Evolutionary conservation across 371 early-diverging fungal genomes (phyloP).

Genomic region (Mucor lusitanicus): DNA sequence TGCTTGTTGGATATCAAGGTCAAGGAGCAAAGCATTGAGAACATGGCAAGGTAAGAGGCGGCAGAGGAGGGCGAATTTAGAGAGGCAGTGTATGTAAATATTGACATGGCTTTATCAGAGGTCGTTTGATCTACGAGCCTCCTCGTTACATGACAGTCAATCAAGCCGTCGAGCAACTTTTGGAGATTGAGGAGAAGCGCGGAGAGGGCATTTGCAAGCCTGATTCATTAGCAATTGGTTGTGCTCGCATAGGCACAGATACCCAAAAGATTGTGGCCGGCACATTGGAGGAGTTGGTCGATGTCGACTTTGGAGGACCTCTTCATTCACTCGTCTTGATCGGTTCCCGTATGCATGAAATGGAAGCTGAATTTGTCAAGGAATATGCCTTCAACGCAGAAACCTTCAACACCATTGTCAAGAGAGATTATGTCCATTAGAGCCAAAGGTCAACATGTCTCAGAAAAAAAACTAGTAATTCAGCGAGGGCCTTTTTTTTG

Average conservation of each 20-base stretch:
- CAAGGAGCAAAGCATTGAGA: conserved; percentile 95
- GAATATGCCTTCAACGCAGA: conserved; percentile 72
- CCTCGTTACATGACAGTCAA: conserved; percentile 98
- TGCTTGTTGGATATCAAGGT: conserved; percentile 98
- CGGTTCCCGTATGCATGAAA: conserved; percentile 88
- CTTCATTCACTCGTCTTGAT: conserved; percentile 96
- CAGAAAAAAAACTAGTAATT: background rate
- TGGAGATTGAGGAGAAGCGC: conserved; percentile 87
- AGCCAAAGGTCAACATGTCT: background rate
- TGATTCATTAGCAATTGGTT: conserved; percentile 89
- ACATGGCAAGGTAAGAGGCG: conserved; percentile 76
- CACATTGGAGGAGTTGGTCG: conserved; percentile 80
- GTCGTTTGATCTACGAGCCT: conserved; percentile 93
- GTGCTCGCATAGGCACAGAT: conserved; percentile 90
- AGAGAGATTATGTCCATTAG: conserved; percentile 56
- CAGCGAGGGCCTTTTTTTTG: background rate
- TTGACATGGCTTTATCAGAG: conserved; percentile 42
- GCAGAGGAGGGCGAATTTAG: too few species aligned
- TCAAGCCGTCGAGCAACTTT: conserved; percentile 90
- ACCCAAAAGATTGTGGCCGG: conserved; percentile 88
- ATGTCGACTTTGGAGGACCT: conserved; percentile 93
- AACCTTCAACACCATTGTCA: conserved; percentile 69
- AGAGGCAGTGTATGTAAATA: background rate
- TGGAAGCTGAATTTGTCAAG: conserved; percentile 91
- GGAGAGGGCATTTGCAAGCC: conserved; percentile 72